Percentiles rank a stretch among this genome's conserved stretches.
Evolutionary conservation across 805 yeast species (phyloP).

Genomic region (Starmerella scarabaei): DNA sequence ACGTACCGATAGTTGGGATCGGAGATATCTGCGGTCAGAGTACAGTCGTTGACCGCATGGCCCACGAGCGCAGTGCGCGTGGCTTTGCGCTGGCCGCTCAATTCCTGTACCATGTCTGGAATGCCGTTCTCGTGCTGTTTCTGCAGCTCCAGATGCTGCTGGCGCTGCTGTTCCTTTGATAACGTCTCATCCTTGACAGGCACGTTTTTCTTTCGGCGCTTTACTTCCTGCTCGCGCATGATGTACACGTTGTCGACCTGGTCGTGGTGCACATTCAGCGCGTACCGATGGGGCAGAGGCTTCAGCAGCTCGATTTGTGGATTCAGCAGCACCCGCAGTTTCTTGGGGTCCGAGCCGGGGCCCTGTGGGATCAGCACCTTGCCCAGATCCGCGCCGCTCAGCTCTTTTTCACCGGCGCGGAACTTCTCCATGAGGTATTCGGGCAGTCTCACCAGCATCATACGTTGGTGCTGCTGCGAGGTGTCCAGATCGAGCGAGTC

Average conservation of each 20-base stretch:
- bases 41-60: slow-evolving; percentile 84
- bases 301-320: slow-evolving; percentile 31
- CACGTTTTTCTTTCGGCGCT: slow-evolving; percentile 26
- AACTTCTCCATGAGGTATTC: slow-evolving; percentile 72
- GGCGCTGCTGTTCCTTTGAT: not conserved
- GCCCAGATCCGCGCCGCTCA: slow-evolving; percentile 65
- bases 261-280: slow-evolving; percentile 61
- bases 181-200: too few relatives aligned
- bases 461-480: slow-evolving; percentile 47
- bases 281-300: slow-evolving; percentile 73
- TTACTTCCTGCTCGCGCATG: slow-evolving; percentile 72
- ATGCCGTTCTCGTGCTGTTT: not conserved
- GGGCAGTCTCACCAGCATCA: slow-evolving; percentile 89
- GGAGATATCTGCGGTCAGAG: slow-evolving; percentile 61
- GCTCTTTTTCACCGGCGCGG: slow-evolving; percentile 42
- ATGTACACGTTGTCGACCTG: slow-evolving; percentile 75
- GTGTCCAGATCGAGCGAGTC: slow-evolving; percentile 73
- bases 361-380: slow-evolving; percentile 51
- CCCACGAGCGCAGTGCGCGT: slow-evolving; percentile 78
- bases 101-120: not conserved
- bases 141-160: not conserved
- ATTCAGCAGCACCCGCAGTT: slow-evolving; percentile 29
- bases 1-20: slow-evolving; percentile 61
- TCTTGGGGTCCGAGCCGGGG: slow-evolving; percentile 14
- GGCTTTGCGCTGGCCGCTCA: slow-evolving; percentile 1